A percentile compares a stretch with the other conserved stretches of the same genome.
Evolutionary conservation across 2,329 filamentous ascomycete genomes (phyloP).

Genomic region (Aspergillus pseudoglaucus): DNA sequence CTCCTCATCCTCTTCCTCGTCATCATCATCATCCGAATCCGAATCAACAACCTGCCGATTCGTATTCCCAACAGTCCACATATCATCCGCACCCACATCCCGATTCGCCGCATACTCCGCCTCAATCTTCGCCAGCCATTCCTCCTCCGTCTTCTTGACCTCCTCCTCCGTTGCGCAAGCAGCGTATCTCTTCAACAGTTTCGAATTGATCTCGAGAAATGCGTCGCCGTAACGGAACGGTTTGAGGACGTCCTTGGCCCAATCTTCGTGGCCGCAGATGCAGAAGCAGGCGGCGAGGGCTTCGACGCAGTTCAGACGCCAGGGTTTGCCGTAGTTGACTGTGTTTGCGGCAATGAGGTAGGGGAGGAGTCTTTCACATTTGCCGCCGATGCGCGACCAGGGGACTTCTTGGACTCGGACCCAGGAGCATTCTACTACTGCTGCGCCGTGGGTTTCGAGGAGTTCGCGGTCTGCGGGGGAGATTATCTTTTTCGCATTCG

Average conservation of each 20-base stretch:
- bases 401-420: conserved; percentile 86
- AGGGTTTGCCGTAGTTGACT: conserved; percentile 95
- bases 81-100: conserved; percentile 55
- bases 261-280: conserved; percentile 86
- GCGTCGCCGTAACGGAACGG: conserved; percentile 83
- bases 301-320: conserved; percentile 92
- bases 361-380: conserved; percentile 81
- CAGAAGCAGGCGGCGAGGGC: conserved; percentile 86
- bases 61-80: conserved; percentile 86
- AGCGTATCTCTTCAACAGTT: conserved; percentile 75
- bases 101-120: conserved; percentile 79
- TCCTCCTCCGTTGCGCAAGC: conserved; percentile 73
- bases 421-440: conserved; percentile 97
- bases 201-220: conserved; percentile 85
- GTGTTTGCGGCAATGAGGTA: conserved; percentile 95
- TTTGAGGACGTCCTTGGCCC: conserved; percentile 75
- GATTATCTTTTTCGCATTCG: conserved; percentile 80
- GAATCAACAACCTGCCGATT: conserved; percentile 55
- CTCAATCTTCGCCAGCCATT: conserved; percentile 86
- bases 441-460: conserved; percentile 82
- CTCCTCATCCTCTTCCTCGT: conserved; percentile 42
- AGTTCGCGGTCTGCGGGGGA: conserved; percentile 76
- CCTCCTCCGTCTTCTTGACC: conserved; percentile 75
- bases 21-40: too few relatives aligned
- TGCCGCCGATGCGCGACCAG: conserved; percentile 84